Conservation (phyloP, 257 asterid genomes). For the Fraxinus quadrangulata region DNA sequence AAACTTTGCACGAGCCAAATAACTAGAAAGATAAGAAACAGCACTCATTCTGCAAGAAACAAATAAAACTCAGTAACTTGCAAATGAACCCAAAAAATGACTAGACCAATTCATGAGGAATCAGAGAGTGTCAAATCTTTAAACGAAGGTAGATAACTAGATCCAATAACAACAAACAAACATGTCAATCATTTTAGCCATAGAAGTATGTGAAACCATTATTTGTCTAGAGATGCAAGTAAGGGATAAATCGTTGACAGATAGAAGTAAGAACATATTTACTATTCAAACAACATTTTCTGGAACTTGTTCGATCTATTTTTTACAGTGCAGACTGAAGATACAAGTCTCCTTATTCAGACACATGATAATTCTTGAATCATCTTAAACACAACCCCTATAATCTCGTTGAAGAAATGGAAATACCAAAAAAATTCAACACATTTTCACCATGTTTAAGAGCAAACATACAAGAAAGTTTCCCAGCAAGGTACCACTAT, state of each 20-base stretch:
- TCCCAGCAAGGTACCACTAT: not conserved
- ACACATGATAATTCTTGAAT: not conserved
- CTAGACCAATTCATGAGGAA: not conserved
- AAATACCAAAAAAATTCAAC: not conserved
- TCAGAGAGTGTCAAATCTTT: not conserved
- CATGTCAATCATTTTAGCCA: not conserved
- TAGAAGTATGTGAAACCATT: not conserved
- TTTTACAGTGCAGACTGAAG: conserved; percentile 18
- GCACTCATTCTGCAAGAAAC: conserved; percentile 87
- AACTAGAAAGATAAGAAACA: conserved; percentile 92
- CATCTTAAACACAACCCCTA: not conserved
- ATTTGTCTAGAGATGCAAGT: not conserved
- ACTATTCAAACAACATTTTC: not conserved
- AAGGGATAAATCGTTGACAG: not conserved
- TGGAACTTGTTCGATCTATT: not conserved
- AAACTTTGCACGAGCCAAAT: conserved; percentile 84
- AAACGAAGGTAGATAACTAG: conserved; percentile 8
- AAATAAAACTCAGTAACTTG: conserved; percentile 13
- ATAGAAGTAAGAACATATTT: not conserved
- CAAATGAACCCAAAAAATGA: not conserved
- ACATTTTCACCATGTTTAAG: not conserved
- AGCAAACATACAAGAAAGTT: not conserved
- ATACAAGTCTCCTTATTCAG: not conserved
- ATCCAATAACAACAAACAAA: conserved; percentile 6
- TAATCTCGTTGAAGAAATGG: not conserved